phyloP scores from a whole-genome alignment of 116 monocot genomes.

The Papilionanthe hybrid region DNA sequence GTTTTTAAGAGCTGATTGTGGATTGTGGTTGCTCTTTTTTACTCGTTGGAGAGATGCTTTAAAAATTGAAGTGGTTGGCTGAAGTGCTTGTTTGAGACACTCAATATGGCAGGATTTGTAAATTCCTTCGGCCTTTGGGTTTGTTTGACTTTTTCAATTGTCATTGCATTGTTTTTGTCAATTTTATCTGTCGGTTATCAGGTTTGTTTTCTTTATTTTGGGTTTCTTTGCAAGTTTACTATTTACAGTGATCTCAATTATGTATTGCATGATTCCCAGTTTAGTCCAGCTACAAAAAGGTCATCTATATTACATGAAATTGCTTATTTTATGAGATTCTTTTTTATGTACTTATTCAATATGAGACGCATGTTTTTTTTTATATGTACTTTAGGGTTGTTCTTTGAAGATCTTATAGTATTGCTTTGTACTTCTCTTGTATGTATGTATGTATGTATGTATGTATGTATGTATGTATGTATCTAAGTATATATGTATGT shows the following conservation, averaged over 20 bases:
- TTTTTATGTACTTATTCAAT: too few species aligned
- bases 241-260: neutral
- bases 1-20: neutral
- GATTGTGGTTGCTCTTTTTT: neutral
- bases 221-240: neutral
- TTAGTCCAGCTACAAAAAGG: neutral
- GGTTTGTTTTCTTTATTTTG: neutral
- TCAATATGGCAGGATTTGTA: neutral
- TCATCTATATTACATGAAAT: too few species aligned
- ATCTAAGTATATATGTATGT: too few species aligned
- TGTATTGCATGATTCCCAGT: neutral
- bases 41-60: neutral
- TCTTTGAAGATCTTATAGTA: neutral
- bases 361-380: neutral
- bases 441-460: neutral
- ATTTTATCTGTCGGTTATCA: neutral
- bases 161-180: neutral
- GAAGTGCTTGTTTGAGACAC: neutral
- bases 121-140: neutral
- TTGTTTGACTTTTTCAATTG: neutral
- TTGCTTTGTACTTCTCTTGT: neutral
- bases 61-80: neutral
- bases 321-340: too few species aligned
- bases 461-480: too few species aligned
- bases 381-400: neutral